Base-by-base conservation (phyloP, 495 filamentous ascomycete genomes). In the Evernia prunastri region DNA sequence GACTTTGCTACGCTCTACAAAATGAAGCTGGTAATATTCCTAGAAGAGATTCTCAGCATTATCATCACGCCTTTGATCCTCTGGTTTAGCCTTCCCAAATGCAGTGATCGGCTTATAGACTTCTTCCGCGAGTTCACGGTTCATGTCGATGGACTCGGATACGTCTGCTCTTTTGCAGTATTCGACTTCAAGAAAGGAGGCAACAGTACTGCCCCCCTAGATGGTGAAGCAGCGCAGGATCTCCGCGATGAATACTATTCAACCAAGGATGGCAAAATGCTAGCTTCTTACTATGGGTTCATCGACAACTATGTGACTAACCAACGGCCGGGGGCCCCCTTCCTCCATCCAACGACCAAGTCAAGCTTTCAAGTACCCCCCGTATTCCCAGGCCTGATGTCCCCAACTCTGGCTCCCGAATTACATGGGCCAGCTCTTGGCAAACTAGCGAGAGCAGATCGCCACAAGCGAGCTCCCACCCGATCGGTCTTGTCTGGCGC, bases 101-200 rank as follows among this genome's bases (percentile, higher is more conserved):
- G 88, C 76, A 91, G 88, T 73, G 95, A 97, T 70, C 89, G 90
- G 60, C 84, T 97, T 64, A 89, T 98, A 58, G 94, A 98, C 71
- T 98, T 98, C 76, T 97, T 98, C 77, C 84, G 94, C 20, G 94
- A 98, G 72, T 97, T 96, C 70, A 96, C 94, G 2, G 85, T 98
- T 25, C 93, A 97, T 69, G 91, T 98, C 15, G 95, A 98, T 76
- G 94, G 94, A 0, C 81, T 98, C 63, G 94, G 94, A 42, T 91
- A 96, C 71, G 89, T 97, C 25, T 98, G 94, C 73, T 95, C 90
- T 18, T 97, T 96, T 76, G 94, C 92, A 25, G 90, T 96, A n/a
- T 98, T 98, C 68, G 89, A 96, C 67, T 98, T 97, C 79, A 90
- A 96, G 73, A 92, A 89, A 69, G 89, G 86, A 33, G 77, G 82